Evolutionary conservation across 1,284 basidiomycete species (phyloP).

Genomic region (Ceratobasidium sp.): DNA sequence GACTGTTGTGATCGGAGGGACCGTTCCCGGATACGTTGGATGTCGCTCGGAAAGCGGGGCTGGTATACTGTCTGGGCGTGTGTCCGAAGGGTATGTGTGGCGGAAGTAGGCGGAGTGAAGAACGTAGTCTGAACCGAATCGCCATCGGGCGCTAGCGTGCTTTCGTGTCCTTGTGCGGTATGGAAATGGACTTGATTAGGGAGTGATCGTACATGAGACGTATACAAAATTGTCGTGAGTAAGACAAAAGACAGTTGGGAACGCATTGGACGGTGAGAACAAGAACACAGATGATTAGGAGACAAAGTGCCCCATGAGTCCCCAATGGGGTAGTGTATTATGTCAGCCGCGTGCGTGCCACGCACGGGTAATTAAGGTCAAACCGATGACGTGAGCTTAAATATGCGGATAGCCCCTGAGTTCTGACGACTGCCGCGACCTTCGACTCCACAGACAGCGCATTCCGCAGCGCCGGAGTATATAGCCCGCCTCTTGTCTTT

Average conservation of each 20-base stretch:
- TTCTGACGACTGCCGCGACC: constrained; percentile 16
- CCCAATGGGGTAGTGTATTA: constrained; percentile 13
- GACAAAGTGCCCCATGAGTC: constrained; percentile 6
- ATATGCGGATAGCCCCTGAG: constrained; percentile 33
- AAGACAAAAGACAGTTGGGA: constrained; percentile 28
- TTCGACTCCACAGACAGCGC: constrained; percentile 38
- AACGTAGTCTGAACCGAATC: constrained; percentile 28
- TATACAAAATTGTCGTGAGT: constrained; percentile 21
- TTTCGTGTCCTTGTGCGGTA: constrained; percentile 21
- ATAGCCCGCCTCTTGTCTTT: neutral
- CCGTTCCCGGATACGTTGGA: constrained; percentile 66
- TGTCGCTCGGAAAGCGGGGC: constrained; percentile 66
- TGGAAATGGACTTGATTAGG: constrained; percentile 27
- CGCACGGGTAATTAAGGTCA: neutral
- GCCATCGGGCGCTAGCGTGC: constrained; percentile 26
- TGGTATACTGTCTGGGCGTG: constrained; percentile 71
- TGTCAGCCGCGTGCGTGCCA: neutral
- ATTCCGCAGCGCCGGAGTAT: constrained; percentile 25
- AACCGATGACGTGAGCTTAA: neutral
- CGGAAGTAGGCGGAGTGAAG: constrained; percentile 2
- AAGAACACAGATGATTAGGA: neutral
- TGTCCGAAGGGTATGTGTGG: constrained; percentile 51
- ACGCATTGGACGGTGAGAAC: constrained; percentile 26
- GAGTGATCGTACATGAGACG: constrained; percentile 27
- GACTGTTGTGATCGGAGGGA: constrained; percentile 64